phyloP scores from a whole-genome alignment of 2,329 filamentous ascomycete species.

The Metarhizium sp. region DNA sequence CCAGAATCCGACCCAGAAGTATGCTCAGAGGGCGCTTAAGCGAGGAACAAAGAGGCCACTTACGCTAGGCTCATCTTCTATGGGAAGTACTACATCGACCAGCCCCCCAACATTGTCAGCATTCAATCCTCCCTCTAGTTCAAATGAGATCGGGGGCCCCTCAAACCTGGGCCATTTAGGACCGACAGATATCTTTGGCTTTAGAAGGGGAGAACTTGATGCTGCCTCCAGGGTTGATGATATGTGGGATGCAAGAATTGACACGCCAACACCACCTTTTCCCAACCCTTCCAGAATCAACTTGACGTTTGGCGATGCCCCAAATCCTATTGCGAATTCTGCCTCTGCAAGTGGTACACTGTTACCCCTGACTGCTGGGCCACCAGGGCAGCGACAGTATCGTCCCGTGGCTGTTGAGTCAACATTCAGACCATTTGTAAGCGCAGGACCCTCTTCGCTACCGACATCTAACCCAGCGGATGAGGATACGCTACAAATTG shows the following conservation, averaged over 20 bases:
- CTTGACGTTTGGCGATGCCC: background rate
- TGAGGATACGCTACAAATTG: slow-evolving; percentile 14
- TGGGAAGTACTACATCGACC: background rate
- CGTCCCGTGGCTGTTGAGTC: slow-evolving; percentile 33
- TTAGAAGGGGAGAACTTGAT: slow-evolving; percentile 1
- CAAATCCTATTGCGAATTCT: slow-evolving; percentile 10
- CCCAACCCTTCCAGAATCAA: background rate
- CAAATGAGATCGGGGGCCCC: background rate
- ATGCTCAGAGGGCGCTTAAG: slow-evolving; percentile 37
- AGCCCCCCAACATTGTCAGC: background rate
- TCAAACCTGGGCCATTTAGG: background rate
- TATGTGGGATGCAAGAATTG: background rate
- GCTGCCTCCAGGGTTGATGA: slow-evolving; percentile 1
- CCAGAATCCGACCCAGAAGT: slow-evolving; percentile 43
- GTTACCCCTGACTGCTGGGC: slow-evolving; percentile 43
- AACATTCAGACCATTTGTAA: slow-evolving; percentile 21
- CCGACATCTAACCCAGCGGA: slow-evolving; percentile 10
- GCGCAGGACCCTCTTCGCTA: slow-evolving; percentile 3
- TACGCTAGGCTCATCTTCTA: slow-evolving; percentile 1
- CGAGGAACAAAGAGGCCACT: slow-evolving; percentile 17
- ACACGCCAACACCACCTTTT: background rate
- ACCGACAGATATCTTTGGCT: background rate
- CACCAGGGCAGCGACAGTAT: slow-evolving; percentile 43
- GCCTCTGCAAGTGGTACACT: slow-evolving; percentile 31
- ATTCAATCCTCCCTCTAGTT: background rate